Evolutionary conservation across 1,139 yeast genomes (phyloP).

Genomic region (Spathaspora sp.): DNA sequence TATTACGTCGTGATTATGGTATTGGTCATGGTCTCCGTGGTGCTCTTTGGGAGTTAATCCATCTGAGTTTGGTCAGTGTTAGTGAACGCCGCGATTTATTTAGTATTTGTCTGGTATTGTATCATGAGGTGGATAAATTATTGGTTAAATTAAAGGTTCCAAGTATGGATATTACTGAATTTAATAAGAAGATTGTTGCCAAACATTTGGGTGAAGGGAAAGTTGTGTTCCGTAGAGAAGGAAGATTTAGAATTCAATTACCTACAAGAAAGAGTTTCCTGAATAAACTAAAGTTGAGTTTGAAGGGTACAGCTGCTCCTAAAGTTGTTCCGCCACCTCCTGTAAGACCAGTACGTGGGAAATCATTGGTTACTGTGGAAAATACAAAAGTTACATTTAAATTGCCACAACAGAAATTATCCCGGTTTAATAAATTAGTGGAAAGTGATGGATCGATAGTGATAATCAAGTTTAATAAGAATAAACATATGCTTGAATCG

Average conservation of each 20-base stretch:
- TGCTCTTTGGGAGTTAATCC: slow-evolving; percentile 71
- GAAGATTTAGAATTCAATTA: slow-evolving; percentile 45
- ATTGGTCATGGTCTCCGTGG: slow-evolving; percentile 60
- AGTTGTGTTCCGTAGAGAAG: slow-evolving; percentile 43
- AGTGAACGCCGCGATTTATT: slow-evolving; percentile 63
- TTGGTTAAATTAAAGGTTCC: slow-evolving; percentile 67
- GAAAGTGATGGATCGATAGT: slow-evolving; percentile 11
- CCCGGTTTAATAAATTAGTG: neutral
- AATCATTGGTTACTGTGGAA: slow-evolving; percentile 9
- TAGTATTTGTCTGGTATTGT: slow-evolving; percentile 65
- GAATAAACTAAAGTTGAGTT: neutral
- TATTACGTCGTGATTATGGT: slow-evolving; percentile 64
- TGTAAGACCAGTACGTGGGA: neutral
- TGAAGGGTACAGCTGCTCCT: slow-evolving; percentile 2
- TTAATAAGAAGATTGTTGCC: slow-evolving; percentile 60
- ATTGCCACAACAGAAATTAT: slow-evolving; percentile 4
- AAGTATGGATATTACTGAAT: slow-evolving; percentile 46
- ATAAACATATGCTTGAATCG: neutral
- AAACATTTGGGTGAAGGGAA: slow-evolving; percentile 48
- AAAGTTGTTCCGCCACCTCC: slow-evolving; percentile 4
- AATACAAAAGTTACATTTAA: slow-evolving; percentile 8
- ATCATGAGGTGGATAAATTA: slow-evolving; percentile 60
- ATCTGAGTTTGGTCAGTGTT: slow-evolving; percentile 57
- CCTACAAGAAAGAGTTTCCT: slow-evolving; percentile 20
- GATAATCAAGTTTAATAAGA: slow-evolving; percentile 7